Conservation (phyloP, 2,329 filamentous ascomycete genomes). For the Fusarium cicatricum region DNA sequence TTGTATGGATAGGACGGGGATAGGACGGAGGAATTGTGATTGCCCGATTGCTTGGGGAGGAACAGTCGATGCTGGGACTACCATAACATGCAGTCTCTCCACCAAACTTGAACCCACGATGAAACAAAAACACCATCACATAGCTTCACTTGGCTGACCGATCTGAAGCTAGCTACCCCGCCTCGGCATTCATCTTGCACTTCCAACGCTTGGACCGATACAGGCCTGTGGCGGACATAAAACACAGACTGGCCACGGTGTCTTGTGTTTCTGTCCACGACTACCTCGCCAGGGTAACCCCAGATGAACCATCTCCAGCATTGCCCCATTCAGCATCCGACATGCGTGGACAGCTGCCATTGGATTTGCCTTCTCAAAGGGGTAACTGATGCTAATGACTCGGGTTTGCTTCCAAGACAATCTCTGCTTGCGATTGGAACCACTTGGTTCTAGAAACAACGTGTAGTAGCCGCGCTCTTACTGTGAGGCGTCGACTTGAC, state of each 20-base stretch:
- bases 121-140: neutral
- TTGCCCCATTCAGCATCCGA: neutral
- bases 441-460: neutral
- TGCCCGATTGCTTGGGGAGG: too few relatives aligned
- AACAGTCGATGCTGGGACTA: too few relatives aligned
- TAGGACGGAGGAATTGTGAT: too few relatives aligned
- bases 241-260: too few relatives aligned
- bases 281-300: neutral
- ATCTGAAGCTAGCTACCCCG: slow-evolving; percentile 12
- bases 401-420: neutral
- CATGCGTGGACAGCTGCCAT: neutral
- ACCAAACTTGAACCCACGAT: neutral
- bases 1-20: too few relatives aligned
- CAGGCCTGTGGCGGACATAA: too few relatives aligned
- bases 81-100: neutral
- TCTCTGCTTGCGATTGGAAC: too few relatives aligned
- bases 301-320: neutral
- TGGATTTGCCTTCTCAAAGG: neutral
- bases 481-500: neutral
- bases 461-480: slow-evolving; percentile 17
- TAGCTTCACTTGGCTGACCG: neutral
- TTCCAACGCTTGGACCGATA: slow-evolving; percentile 23
- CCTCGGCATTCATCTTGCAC: slow-evolving; percentile 13
- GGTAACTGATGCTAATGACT: neutral
- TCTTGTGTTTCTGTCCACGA: too few relatives aligned